Conservation (phyloP, 1,139 yeast species). For the Pichia sp. region DNA sequence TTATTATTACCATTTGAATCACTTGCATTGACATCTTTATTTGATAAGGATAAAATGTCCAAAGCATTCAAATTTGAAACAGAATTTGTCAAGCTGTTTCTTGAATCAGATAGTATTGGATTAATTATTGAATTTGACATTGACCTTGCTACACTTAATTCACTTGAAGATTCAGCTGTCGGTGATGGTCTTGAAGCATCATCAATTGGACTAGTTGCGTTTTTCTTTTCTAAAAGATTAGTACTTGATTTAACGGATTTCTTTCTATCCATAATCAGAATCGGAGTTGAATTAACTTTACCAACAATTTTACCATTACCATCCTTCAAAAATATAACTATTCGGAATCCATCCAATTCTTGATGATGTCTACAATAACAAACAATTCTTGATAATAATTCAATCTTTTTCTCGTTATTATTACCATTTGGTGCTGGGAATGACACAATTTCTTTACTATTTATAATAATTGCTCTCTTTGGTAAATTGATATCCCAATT, state of each 20-base stretch:
- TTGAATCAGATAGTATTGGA: background rate
- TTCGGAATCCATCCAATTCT: slow-evolving; percentile 72
- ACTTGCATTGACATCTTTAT: background rate
- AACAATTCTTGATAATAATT: slow-evolving; percentile 78
- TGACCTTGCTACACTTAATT: slow-evolving; percentile 29
- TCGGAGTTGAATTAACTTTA: slow-evolving; percentile 61
- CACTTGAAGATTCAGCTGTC: slow-evolving; percentile 53
- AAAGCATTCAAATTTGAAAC: background rate
- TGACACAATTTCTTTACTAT: slow-evolving; percentile 79
- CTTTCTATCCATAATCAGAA: slow-evolving; percentile 91
- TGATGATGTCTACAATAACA: slow-evolving; percentile 95
- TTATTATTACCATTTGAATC: background rate
- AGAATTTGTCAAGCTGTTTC: background rate
- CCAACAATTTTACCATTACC: slow-evolving; percentile 58
- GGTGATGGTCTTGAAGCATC: background rate
- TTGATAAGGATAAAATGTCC: slow-evolving; percentile 1
- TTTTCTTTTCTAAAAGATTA: background rate
- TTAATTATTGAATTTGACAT: slow-evolving; percentile 11
- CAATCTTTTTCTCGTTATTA: slow-evolving; percentile 40
- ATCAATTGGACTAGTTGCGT: background rate
- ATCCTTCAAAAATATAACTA: slow-evolving; percentile 66
- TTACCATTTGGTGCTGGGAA: slow-evolving; percentile 58
- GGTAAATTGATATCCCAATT: slow-evolving; percentile 72
- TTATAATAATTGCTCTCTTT: slow-evolving; percentile 81
- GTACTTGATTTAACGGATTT: slow-evolving; percentile 32